Evolutionary conservation across 345 rosid genomes (phyloP), one percentile per base, ranked within the genome.

Genomic region (Salix arbutifolia): DNA sequence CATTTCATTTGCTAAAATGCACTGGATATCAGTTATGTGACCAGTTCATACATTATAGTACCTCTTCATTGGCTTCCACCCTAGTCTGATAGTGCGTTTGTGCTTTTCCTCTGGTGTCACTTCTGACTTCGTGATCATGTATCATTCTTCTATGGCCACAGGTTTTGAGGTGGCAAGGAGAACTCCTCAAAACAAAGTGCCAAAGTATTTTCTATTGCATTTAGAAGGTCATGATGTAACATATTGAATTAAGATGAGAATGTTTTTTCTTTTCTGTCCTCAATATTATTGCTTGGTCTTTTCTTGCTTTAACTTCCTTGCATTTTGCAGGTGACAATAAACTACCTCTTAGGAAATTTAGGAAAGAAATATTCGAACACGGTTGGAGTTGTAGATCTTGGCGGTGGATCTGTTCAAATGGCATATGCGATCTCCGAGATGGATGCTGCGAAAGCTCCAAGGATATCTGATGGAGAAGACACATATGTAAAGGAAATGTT

Each of bases 391-490:
- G 96, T 93, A 80, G 98, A 96, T 87, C 99, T 96, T 78, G 99
- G 98, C 69, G 99, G 99, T 69, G 99, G 99, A 60, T 96, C 99
- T 79, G 98, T 96, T 75, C 99, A 96, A 86, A 96, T 96, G 99
- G 98, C 99, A 42, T 96, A 92, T 86, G 98, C 99, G 75, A 91
- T 93, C 77, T 90, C 99, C 0, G 85, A 92, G 82, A 81, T 73
- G 42, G 96, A 89, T 83, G 98, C 94, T 78, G 90, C 91, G 60
- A 91, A 69, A 76, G 91, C 98, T 76, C 98, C 97, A 44, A 86
- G 75, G 69, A 31, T 87, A 76, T 77, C 81, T 69, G 83, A 83
- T 70, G 97, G 98, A 73, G 95, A 91, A 91, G 97, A 96, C 76
- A 6, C 88, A 40, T 93, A 82, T 85, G 93, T 96, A 78, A 89